Evolutionary conservation across 2,329 filamentous ascomycete species (phyloP), one percentile per base, ranked within the genome.

Genomic region (Venturia pyrina): DNA sequence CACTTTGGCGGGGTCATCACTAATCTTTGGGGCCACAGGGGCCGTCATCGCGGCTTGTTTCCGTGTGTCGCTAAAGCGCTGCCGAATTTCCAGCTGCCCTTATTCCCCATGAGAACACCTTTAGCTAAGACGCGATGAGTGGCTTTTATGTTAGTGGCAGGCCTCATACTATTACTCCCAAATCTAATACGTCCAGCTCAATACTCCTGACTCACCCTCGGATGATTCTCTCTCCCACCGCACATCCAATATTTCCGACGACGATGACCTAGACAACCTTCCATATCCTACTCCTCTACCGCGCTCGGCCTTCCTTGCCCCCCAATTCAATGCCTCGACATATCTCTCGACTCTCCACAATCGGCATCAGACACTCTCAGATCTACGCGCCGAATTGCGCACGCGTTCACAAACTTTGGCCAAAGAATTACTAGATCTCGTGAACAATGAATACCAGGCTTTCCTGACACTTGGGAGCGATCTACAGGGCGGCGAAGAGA

Each of bases 321-420:
- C 86, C 3, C 77, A 86, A 70, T 99, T 99, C 76, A 86, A 91
- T 68, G 88, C 96, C 0, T 85, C 90, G 1, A 80, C 80, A 1
- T 99, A 97, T 75, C 88, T 99, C 77, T 92, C 87, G 8, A 88
- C 89, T 1, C 83, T 96, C 1, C 86, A 87, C 24, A 87, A 95
- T 73, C 89, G 95, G 1, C 95, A 99, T 76, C 95, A 99, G 76
- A 97, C 93, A 0, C 89, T 99, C 61, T 93, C 96, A 74, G 95
- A 99, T 75, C 82, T 99, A 41, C 90, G 93, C 44, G 80, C 88
- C 5, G 96, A 99, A 73, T 82, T 99, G 19, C 88, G 93, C 57
- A 86, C 92, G 67, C 84, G 96, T 64, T 90, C 88, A 70, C 85
- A 90, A 70, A 83, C 88, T 24, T 87, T 99, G 68, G 90, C 88